Evolutionary conservation across 2,329 filamentous ascomycete genomes (phyloP).

Genomic region (Emergomyces orientalis): DNA sequence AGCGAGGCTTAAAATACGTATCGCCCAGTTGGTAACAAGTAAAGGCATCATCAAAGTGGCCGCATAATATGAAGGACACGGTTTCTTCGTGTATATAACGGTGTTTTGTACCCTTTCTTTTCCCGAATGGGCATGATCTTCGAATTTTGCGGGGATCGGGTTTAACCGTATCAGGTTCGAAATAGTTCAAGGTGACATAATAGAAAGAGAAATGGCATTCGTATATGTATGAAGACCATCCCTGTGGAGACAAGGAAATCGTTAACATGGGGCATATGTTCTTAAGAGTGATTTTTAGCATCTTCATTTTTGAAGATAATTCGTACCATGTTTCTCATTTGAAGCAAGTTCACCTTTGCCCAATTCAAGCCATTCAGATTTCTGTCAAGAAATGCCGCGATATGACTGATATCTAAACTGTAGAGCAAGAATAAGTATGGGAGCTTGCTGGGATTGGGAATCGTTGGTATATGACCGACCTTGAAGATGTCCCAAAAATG

Average conservation of each 20-base stretch:
- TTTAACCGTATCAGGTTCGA: constrained; percentile 7
- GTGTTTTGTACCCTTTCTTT: constrained; percentile 2
- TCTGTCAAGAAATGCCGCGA: constrained; percentile 7
- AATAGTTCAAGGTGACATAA: constrained; percentile 7
- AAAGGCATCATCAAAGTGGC: constrained; percentile 8
- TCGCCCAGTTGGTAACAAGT: constrained; percentile 10
- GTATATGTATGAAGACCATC: constrained; percentile 9
- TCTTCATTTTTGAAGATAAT: not conserved
- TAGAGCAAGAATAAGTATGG: not conserved
- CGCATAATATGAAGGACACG: constrained; percentile 8
- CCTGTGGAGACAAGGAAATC: not conserved
- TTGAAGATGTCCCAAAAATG: constrained; percentile 7
- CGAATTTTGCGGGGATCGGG: constrained; percentile 9
- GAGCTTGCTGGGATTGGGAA: not conserved
- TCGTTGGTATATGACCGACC: not conserved
- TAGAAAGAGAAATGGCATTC: constrained; percentile 12
- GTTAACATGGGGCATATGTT: not conserved
- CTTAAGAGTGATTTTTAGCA: not conserved
- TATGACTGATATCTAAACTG: constrained; percentile 6
- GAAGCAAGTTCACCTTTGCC: constrained; percentile 9
- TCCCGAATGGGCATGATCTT: constrained; percentile 9
- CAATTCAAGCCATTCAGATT: constrained; percentile 9
- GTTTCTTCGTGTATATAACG: constrained; percentile 12
- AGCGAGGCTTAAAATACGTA: constrained; percentile 8
- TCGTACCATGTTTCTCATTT: constrained; percentile 7